Conservation (phyloP, 75 land plant genomes). For the Gnetum montanum region DNA sequence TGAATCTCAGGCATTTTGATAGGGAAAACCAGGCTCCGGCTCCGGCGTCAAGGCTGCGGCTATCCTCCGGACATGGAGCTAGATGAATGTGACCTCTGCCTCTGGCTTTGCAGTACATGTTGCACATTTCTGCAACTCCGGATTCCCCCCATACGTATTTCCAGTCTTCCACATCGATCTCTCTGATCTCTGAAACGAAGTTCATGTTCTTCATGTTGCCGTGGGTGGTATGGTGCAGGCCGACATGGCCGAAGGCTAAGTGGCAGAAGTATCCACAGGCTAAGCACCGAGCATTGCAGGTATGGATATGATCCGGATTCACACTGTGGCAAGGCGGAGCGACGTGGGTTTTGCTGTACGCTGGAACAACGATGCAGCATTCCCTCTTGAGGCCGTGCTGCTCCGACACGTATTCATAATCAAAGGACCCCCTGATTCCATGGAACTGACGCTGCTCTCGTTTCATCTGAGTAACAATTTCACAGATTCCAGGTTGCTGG, state of each 20-base stretch:
- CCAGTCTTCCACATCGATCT: slow-evolving; percentile 14
- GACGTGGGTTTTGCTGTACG: neutral
- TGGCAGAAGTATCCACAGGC: slow-evolving; percentile 27
- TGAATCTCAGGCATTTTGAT: slow-evolving; percentile 1
- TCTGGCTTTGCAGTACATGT: slow-evolving; percentile 13
- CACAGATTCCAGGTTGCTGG: too few species aligned
- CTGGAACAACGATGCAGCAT: neutral
- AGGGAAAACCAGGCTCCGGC: too few species aligned
- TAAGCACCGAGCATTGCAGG: neutral
- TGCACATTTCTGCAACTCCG: slow-evolving; percentile 22
- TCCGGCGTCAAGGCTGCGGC: slow-evolving; percentile 5
- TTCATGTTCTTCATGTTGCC: slow-evolving; percentile 16
- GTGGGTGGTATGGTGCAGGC: slow-evolving; percentile 22
- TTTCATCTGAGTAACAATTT: too few species aligned
- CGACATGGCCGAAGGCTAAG: slow-evolving; percentile 14
- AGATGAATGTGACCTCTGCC: slow-evolving; percentile 28
- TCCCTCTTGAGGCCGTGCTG: neutral
- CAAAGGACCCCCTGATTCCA: too few species aligned
- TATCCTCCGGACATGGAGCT: slow-evolving; percentile 7
- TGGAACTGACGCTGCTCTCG: too few species aligned
- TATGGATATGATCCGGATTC: slow-evolving; percentile 4
- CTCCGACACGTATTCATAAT: neutral
- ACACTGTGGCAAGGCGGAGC: slow-evolving; percentile 16
- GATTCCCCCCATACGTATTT: slow-evolving; percentile 22
- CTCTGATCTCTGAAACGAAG: slow-evolving; percentile 17